phyloP scores from a whole-genome alignment of 192 early-diverging fungal genomes.

The Lobosporangium transversale region DNA sequence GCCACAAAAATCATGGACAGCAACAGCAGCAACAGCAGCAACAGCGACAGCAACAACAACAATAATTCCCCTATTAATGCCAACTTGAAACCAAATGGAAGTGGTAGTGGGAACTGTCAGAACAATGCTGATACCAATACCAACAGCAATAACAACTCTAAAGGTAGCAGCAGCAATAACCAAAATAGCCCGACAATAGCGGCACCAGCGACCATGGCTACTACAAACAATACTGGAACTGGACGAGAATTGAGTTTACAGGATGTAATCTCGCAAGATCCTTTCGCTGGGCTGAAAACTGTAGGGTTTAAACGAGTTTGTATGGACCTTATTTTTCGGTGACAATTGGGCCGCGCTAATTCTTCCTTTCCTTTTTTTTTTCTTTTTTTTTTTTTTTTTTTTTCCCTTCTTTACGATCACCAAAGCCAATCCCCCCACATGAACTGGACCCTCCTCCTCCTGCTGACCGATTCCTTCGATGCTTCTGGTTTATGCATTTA shows the following conservation, averaged over 20 bases:
- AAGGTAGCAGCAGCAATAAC: neutral
- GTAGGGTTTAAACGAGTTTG: slow-evolving; percentile 8
- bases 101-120: neutral
- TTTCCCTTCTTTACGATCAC: neutral
- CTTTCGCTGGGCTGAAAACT: slow-evolving; percentile 15
- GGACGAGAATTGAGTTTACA: slow-evolving; percentile 7
- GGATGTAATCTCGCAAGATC: slow-evolving; percentile 28
- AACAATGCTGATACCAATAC: too few species aligned
- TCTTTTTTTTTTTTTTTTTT: neutral
- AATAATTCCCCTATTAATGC: neutral
- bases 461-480: slow-evolving; percentile 46
- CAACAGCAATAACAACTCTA: too few species aligned
- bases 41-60: neutral
- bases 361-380: neutral
- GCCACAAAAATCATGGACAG: neutral
- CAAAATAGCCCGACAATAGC: neutral
- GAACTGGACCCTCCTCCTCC: slow-evolving; percentile 18
- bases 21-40: neutral
- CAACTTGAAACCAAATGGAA: neutral
- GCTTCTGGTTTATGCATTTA: slow-evolving; percentile 55
- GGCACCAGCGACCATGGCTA: neutral
- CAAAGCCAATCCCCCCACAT: neutral
- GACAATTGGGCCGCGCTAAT: too few species aligned
- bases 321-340: neutral
- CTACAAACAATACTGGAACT: neutral